Evolutionary conservation across 192 early-diverging fungal species (phyloP), one percentile per base, ranked within the genome.

Genomic region (Coemansia sp.): DNA sequence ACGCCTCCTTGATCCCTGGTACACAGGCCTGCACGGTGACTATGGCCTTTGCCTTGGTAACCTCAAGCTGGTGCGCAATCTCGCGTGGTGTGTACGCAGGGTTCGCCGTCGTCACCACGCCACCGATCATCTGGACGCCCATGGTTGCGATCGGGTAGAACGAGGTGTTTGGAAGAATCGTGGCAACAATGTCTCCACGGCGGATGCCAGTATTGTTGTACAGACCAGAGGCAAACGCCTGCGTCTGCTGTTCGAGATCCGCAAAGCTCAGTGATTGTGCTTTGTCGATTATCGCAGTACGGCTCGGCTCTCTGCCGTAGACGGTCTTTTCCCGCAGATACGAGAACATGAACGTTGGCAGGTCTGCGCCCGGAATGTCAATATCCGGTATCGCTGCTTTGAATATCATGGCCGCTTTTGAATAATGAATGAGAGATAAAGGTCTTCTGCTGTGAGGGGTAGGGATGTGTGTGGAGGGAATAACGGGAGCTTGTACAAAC

Each of bases 31-130:
- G 36, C 40, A 69, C 61, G 6, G 87, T 89, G 34, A 97, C 77
- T 13, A 95, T 67, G 17, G 72, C 70, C 36, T 75, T 83, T 41
- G 93, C 91, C 19, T 80, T 67, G 6, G 88, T 86, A 42, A 92
- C 87, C 9, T 72, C 62, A 45, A 97, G 72, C 60, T 95, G 92
- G 64, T 90, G 84, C 4, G 87, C 84, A 6, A 95, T 72, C 62
- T 98, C 95, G 54, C 81, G 71, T 55, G 82, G 79, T 6, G 86
- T 92, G 75, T 97, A 97, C 6, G 82, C 83, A 33, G 94, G 94
- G 57, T 94, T 97, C 31, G 86, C 87, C 13, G 87, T 86, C 2
- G 91, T 88, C 17, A 92, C 82, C 2, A 86, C 75, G n/a, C 85
- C 84, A 29, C 90, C 85, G 6, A 84, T 84, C 62, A 85, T 83